Base-by-base conservation (phyloP, 2,329 filamentous ascomycete species). In the Colletotrichum gloeosporioides region DNA sequence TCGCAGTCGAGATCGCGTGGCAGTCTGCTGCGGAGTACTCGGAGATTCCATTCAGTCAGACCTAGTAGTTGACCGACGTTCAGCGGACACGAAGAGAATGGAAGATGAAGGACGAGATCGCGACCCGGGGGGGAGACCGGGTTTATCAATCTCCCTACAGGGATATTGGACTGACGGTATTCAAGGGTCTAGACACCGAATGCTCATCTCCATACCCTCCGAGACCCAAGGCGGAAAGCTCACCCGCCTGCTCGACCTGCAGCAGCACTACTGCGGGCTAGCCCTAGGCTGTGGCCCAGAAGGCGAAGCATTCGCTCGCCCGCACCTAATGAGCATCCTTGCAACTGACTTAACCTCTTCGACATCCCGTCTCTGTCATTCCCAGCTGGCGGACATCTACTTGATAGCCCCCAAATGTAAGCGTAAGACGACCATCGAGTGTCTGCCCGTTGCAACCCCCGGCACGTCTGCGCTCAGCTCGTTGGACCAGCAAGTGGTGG, bases 71-170 rank as follows among this genome's bases (percentile, higher is more conserved):
- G 55, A 39, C 12, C 32, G 29, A 31, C 6, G 49, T n/a, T 73
- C 32, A 25, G 29, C 57, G 49, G 25, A 49, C 12, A 10, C 27
- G 39, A 34, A 27, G 64, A 69, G 27, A 25, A 62, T 12, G 29
- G 32, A 31, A n/a, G 18, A 55, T 16, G 6, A 39, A 68, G n/a
- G 34, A 49, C 18, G 9, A 61, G 18, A 29, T 32, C 27, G 57
- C 18, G 13, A 44, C 9, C 15, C 64, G 39, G 27, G 64, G 70
- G 71, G 44, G 36, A 15, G 55, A 29, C 70, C 64, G 70, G 64
- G 55, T 65, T 73, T 76, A 76, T 76, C 74, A 76, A 55, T 44
- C 16, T 31, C n/a, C 49, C 57, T 57, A 55, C 63, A 57, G 55
- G 73, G 69, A 63, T 34, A 49, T n/a, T 22, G 63, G 18, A 69